phyloP scores from a whole-genome alignment of 352 stramenopile genomes.

The Achlya hypogyna region DNA sequence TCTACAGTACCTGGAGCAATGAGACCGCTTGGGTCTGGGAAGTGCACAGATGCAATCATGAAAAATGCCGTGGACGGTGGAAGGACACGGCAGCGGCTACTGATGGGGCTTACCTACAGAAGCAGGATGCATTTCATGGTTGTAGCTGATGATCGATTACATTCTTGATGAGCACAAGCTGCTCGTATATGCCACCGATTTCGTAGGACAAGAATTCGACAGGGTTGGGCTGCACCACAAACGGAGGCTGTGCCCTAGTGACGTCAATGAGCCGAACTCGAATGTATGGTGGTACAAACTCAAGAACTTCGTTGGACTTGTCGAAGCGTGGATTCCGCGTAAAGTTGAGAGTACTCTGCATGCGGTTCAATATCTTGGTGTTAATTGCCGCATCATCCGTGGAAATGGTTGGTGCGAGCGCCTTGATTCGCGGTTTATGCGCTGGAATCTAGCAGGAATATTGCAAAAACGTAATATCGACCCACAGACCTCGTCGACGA shows the following conservation, averaged over 20 bases:
- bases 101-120: constrained; percentile 30
- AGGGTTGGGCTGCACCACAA: constrained; percentile 41
- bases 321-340: constrained; percentile 52
- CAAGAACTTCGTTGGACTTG: constrained; percentile 11
- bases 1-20: constrained; percentile 36
- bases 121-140: too few relatives aligned
- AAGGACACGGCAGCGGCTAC: constrained; percentile 49
- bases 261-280: background rate
- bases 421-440: background rate
- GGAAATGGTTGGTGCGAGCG: constrained; percentile 29
- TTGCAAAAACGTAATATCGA: background rate
- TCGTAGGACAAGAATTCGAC: constrained; percentile 66
- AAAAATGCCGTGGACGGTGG: constrained; percentile 57
- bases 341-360: constrained; percentile 75
- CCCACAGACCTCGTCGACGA: constrained; percentile 1
- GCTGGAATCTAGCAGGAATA: background rate
- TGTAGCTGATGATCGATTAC: too few relatives aligned
- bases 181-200: constrained; percentile 65
- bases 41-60: constrained; percentile 41
- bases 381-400: constrained; percentile 50
- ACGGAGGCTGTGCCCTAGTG: constrained; percentile 22
- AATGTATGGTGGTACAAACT: background rate
- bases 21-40: constrained; percentile 43
- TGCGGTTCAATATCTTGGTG: constrained; percentile 52
- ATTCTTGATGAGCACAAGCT: constrained; percentile 56